Evolutionary conservation across 345 rosid genomes (phyloP).

Genomic region (Camelina hispida): DNA sequence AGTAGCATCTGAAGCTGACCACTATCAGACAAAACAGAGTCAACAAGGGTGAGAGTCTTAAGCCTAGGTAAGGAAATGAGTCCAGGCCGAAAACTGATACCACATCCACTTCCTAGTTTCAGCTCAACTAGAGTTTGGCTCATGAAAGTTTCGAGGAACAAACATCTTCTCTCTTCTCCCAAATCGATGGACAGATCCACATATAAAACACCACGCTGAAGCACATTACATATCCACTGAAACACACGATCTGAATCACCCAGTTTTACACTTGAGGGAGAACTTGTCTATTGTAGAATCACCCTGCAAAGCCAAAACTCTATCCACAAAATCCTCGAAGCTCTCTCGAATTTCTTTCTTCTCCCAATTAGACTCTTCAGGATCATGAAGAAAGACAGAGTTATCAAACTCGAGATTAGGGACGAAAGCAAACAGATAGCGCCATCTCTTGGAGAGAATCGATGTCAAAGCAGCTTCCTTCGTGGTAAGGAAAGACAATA

Average conservation of each 20-base stretch:
- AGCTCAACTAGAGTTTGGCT: background rate
- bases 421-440: background rate
- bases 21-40: too few relatives aligned
- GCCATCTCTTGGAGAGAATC: conserved; percentile 6
- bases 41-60: too few relatives aligned
- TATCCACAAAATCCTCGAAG: background rate
- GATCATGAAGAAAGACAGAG: background rate
- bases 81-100: background rate
- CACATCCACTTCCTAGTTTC: background rate
- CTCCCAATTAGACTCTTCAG: background rate
- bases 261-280: background rate
- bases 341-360: background rate
- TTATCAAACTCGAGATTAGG: too few relatives aligned
- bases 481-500: background rate
- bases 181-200: background rate
- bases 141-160: too few relatives aligned
- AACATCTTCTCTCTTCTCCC: background rate
- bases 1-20: too few relatives aligned
- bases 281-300: background rate
- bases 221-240: background rate
- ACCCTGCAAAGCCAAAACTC: background rate
- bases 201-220: background rate
- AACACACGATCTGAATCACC: background rate
- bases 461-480: conserved; percentile 18
- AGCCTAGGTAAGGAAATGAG: background rate